Evolutionary conservation across 2,329 filamentous ascomycete genomes (phyloP), one percentile per base, ranked within the genome.

Genomic region (Penicillium italicum): DNA sequence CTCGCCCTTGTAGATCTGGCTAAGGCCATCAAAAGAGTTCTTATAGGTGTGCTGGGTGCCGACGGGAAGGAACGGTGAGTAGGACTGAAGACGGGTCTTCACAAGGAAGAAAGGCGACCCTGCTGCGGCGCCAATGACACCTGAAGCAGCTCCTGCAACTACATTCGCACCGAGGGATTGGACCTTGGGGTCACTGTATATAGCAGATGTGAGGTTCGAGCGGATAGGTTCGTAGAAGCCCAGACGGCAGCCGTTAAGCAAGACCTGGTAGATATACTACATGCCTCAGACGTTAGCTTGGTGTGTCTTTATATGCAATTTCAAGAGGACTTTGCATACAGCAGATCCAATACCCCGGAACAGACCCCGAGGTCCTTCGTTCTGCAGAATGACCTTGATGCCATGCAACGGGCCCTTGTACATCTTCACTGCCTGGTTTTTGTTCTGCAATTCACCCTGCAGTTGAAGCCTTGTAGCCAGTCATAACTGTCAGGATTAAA

Each of bases 181-280:
- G 28, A 87, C 82, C n/a, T 81, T 80, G 31, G 83, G 72, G 72
- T 95, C 88, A 58, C 83, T 81, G 76, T 90, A 88, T 54, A 96
- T 74, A 47, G 89, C 77, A 6, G 78, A 80, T 0, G 91, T 87
- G 42, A 96, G 72, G 22, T 79, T 81, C 46, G 84, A 81, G 70
- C 94, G 90, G 76, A 97, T 85, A 5, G 94, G 94, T 72, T 99
- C 94, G 80, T 99, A 99, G 81, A 99, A 97, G 59, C 94, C 92
- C 53, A 99, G 80, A 53, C 94, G 90, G 76, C 92, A 99, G 68
- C 94, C 94, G 74, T 99, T 99, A 68, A 99, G 86, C 49, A 96
- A 85, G 69, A 97, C 85, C 78, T 99, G 94, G 78, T 99, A 99
- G 70, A 96, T 81, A 75, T 97, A 99, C 82, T 85, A 68, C 51